Evolutionary conservation across 208 protist species (phyloP).

Genomic region (Acanthamoeba rhysodes): DNA sequence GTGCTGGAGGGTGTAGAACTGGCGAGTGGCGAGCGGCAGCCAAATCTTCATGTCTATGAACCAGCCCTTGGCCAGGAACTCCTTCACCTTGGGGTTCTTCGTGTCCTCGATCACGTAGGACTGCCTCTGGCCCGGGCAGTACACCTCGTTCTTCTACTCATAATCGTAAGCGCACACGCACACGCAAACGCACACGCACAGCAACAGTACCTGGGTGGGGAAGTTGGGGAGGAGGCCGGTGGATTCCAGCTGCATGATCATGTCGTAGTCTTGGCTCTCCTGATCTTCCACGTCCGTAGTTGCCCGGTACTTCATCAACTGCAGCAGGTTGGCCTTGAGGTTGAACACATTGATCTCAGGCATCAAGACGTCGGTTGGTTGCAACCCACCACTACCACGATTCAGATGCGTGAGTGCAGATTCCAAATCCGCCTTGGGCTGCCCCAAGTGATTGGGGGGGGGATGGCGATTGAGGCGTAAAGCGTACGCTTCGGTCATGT

Average conservation of each 20-base stretch:
- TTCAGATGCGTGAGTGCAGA: too few relatives aligned
- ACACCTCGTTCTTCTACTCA: background rate
- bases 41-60: conserved; percentile 1
- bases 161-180: background rate
- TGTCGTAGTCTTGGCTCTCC: background rate
- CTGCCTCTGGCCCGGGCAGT: background rate
- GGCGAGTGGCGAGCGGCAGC: background rate
- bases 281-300: background rate
- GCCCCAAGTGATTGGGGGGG: too few relatives aligned
- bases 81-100: background rate
- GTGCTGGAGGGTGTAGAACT: background rate
- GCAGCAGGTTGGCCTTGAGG: background rate
- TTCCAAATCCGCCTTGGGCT: too few relatives aligned
- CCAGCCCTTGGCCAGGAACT: background rate
- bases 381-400: background rate
- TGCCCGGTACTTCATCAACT: background rate
- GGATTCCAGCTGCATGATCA: background rate
- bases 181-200: too few relatives aligned
- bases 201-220: background rate
- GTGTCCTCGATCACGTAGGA: background rate
- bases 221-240: background rate
- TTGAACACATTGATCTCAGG: background rate
- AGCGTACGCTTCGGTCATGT: background rate
- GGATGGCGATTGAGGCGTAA: background rate
- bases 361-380: background rate